These are phyloP conservation scores for Ustilago bromivora DNA, from an alignment of 1,284 basidiomycete species.

Conservation along the genomic window DNA sequence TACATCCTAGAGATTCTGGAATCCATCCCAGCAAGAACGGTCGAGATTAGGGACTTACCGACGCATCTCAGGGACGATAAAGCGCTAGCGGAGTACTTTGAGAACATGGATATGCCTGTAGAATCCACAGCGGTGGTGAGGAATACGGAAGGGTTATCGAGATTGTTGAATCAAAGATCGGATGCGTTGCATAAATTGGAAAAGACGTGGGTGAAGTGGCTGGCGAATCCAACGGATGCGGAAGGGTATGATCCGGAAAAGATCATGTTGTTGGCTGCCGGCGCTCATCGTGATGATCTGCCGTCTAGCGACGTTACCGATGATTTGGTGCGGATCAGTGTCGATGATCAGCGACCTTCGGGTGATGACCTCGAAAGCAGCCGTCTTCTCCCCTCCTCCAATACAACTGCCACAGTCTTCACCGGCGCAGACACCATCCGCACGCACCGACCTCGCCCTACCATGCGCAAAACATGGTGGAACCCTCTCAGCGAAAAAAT, in stretches of 20 bases:
- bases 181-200: constrained; percentile 83
- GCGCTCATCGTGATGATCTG: constrained; percentile 28
- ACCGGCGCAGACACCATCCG: constrained; percentile 47
- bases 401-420: constrained; percentile 13
- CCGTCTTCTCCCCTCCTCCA: constrained; percentile 16
- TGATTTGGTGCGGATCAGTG: constrained; percentile 24
- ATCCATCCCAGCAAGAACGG: constrained; percentile 90
- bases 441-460: constrained; percentile 45
- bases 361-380: constrained; percentile 16
- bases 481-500: constrained; percentile 59
- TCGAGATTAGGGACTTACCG: constrained; percentile 87
- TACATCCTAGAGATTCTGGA: constrained; percentile 94
- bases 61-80: constrained; percentile 84
- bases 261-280: constrained; percentile 56
- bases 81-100: constrained; percentile 91
- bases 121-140: constrained; percentile 91
- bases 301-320: constrained; percentile 14
- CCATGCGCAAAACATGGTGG: constrained; percentile 46
- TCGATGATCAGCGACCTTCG: constrained; percentile 6
- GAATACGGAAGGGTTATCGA: constrained; percentile 81
- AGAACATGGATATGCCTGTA: constrained; percentile 75
- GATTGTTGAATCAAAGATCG: constrained; percentile 81
- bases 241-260: constrained; percentile 77
- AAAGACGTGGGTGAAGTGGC: constrained; percentile 83
- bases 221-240: constrained; percentile 88